A percentile compares a stretch with the other conserved stretches of the same genome.
These are phyloP conservation scores for Capsaspora owczarzaki DNA, from an alignment of 78 protist species.

Conservation along the genomic window DNA sequence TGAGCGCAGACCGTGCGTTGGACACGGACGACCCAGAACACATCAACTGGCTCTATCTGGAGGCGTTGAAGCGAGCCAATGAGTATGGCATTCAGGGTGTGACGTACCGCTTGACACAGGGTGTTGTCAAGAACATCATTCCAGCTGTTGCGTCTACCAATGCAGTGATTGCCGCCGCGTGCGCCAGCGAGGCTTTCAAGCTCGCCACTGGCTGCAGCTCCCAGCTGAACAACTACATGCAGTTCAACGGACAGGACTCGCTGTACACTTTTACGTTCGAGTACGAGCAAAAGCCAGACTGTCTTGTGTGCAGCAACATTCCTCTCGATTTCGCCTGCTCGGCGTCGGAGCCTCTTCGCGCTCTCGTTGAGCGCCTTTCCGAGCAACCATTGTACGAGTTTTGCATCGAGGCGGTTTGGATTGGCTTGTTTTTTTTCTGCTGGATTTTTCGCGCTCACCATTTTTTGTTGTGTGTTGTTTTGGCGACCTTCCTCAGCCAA, in stretches of 20 bases:
- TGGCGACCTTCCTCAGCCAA: neutral
- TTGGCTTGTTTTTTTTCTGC: neutral
- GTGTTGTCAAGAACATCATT: constrained; percentile 90
- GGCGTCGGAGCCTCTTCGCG: neutral
- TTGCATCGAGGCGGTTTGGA: neutral
- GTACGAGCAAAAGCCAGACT: constrained; percentile 57
- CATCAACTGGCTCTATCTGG: constrained; percentile 70
- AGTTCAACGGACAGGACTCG: constrained; percentile 69
- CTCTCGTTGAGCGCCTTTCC: neutral
- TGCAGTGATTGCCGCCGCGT: constrained; percentile 90
- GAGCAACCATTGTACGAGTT: constrained; percentile 7
- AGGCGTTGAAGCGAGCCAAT: constrained; percentile 70
- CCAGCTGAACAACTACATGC: constrained; percentile 66
- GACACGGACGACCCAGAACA: constrained; percentile 88
- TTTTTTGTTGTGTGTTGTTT: neutral
- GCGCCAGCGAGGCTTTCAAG: constrained; percentile 84
- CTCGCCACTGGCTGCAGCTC: constrained; percentile 54
- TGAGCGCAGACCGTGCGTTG: constrained; percentile 16
- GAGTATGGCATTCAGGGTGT: constrained; percentile 84
- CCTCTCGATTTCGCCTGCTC: neutral
- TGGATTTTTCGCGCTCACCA: neutral
- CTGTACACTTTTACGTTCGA: constrained; percentile 70
- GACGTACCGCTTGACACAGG: constrained; percentile 75
- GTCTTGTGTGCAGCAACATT: constrained; percentile 61
- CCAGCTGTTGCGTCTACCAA: constrained; percentile 98